Conservation (phyloP, 495 filamentous ascomycete genomes). For the Daldinia concentrica region DNA sequence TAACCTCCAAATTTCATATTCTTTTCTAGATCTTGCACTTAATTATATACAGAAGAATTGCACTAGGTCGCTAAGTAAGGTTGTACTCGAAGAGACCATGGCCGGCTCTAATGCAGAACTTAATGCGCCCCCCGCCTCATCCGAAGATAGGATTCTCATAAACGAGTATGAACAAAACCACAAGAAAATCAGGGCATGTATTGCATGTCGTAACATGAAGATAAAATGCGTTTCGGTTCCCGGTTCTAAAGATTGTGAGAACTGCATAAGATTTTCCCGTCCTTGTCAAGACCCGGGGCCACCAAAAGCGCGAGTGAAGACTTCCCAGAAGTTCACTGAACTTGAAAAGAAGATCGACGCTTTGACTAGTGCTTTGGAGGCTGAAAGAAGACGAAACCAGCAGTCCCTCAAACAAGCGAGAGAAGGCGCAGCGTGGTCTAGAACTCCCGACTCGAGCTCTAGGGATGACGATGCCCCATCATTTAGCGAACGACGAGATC, state of each 20-base stretch:
- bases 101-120: background rate
- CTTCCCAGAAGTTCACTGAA: conserved; percentile 36
- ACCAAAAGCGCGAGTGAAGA: conserved; percentile 34
- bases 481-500: background rate
- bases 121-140: background rate
- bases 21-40: background rate
- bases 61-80: background rate
- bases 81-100: conserved; percentile 7
- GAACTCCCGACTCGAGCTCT: conserved; percentile 22
- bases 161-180: conserved; percentile 13
- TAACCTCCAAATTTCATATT: background rate
- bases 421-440: conserved; percentile 21
- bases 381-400: conserved; percentile 28
- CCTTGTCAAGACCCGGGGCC: conserved; percentile 38
- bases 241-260: conserved; percentile 30
- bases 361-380: conserved; percentile 29
- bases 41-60: background rate
- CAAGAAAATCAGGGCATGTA: conserved; percentile 31
- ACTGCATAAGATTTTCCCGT: conserved; percentile 30
- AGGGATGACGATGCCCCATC: conserved; percentile 8
- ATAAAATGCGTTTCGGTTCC: conserved; percentile 38
- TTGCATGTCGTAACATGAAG: conserved; percentile 39
- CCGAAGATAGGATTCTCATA: conserved; percentile 17
- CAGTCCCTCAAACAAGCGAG: conserved; percentile 11
- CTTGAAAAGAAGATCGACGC: conserved; percentile 38